phyloP scores from a whole-genome alignment of 257 asterid species.

The Primulina tabacum region DNA sequence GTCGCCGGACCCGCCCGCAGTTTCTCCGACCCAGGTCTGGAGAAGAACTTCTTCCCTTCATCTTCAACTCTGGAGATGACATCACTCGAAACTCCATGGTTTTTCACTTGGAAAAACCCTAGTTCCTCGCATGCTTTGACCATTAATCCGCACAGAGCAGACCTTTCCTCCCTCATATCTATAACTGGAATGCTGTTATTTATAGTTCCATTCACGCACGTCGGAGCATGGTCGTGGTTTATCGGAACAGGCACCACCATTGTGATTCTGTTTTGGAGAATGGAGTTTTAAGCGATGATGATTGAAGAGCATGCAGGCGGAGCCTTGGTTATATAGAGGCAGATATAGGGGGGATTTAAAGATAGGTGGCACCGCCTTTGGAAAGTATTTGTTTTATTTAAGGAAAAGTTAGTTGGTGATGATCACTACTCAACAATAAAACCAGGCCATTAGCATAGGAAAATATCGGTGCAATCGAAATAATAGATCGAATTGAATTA shows the following conservation, averaged over 20 bases:
- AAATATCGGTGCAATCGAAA: too few species aligned
- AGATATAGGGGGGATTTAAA: background rate
- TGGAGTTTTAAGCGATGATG: background rate
- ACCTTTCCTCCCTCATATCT: conserved; percentile 43
- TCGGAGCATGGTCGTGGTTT: too few species aligned
- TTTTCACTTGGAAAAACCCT: conserved; percentile 62
- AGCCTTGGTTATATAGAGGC: background rate
- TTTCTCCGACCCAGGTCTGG: conserved; percentile 46
- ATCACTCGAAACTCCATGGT: conserved; percentile 54
- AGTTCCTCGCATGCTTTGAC: conserved; percentile 57
- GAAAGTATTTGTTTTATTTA: background rate
- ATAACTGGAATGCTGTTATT: conserved; percentile 37
- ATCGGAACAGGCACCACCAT: background rate
- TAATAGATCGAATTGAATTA: too few species aligned
- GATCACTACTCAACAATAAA: too few species aligned
- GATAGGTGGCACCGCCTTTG: background rate
- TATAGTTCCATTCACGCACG: too few species aligned
- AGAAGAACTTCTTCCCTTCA: conserved; percentile 46
- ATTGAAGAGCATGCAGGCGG: background rate
- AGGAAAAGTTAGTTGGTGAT: background rate
- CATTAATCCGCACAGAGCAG: conserved; percentile 31
- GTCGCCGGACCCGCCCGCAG: conserved; percentile 44
- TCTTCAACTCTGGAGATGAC: conserved; percentile 42
- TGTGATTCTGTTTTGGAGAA: background rate
- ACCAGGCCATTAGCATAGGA: too few species aligned